Base-by-base conservation (phyloP, 2,329 filamentous ascomycete species). In the Penicillium sp. region DNA sequence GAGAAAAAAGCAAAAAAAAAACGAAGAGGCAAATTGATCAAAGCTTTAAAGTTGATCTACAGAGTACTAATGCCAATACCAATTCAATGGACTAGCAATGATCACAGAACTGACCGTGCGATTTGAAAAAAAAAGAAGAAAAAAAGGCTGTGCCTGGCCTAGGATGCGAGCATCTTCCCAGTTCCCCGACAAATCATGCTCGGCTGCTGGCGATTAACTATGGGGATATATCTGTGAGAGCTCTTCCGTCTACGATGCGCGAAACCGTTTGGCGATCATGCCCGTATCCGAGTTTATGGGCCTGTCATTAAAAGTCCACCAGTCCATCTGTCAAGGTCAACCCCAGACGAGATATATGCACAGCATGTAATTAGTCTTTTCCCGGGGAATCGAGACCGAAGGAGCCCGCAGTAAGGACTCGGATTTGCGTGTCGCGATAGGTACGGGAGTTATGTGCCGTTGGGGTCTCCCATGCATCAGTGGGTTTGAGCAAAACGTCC, bases 261-360 rank as follows among this genome's bases (percentile, higher is more conserved):
- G 56, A 61, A 61, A 60, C 61, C 62, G 64, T 57, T 67, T 65
- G 62, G 45, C 60, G 65, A 66, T 65, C 65, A 61, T 60, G 61
- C 34, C 50, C 34, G 44, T 59, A 58, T 58, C 62, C 59, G 62
- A 50, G 36, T n/a, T 39, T 38, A 40, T 11, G 50, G 8, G 8
- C 53, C 34, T 38, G 33, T 31, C 15, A 15, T 46, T 16, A 25
- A 46, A 51, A 51, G 43, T 40, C 49, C 60, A 63, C 43, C 43
- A 48, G 44, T 63, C 57, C 23, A 60, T 51, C 53, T 55, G 45
- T 58, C 46, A 57, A 41, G 46, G 33, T 52, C 41, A 29, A 56
- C 54, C 54, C 54, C 54, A 10, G 54, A 56, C n/a, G n/a, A 33
- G 29, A 27, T 56, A 23, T 58, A 55, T 58, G 55, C 55, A 55